A percentile compares a stretch with the other conserved stretches of the same genome.
phyloP scores from a whole-genome alignment of 2,329 filamentous ascomycete genomes.

The Verticillium dahliae region DNA sequence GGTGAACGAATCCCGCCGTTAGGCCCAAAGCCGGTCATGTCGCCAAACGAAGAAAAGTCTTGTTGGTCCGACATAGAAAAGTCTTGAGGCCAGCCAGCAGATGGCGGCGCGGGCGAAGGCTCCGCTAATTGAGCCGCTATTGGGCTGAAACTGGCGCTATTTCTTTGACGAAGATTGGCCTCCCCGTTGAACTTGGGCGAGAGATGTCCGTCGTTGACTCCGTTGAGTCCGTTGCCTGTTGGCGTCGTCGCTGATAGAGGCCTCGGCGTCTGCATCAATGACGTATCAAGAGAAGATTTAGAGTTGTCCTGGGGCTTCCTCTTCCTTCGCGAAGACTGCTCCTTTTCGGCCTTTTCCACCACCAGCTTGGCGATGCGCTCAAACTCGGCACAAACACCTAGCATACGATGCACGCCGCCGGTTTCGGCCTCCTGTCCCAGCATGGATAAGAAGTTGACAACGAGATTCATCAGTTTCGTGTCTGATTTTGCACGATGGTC shows the following conservation, averaged over 20 bases:
- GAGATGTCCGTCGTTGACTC: conserved; percentile 7
- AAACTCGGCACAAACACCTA: conserved; percentile 91
- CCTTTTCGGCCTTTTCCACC: conserved; percentile 85
- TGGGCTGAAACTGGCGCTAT: conserved; percentile 20
- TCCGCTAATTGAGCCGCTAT: conserved; percentile 31
- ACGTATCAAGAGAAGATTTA: conserved; percentile 13
- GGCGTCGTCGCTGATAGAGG: conserved; percentile 20
- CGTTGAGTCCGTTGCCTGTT: conserved; percentile 14
- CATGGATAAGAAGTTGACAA: conserved; percentile 86
- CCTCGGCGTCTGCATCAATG: conserved; percentile 20
- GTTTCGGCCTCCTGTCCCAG: conserved; percentile 86
- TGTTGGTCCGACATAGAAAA: conserved; percentile 24
- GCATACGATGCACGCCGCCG: conserved; percentile 87
- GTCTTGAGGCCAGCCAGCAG: conserved; percentile 41
- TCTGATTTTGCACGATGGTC: conserved; percentile 85
- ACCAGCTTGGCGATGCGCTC: conserved; percentile 88
- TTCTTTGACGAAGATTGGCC: conserved; percentile 6
- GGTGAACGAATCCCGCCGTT: conserved; percentile 26
- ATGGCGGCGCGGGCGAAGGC: conserved; percentile 36
- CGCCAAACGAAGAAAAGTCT: conserved; percentile 37
- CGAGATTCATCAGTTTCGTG: conserved; percentile 82
- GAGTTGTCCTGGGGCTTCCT: conserved; percentile 53
- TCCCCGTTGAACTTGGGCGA: conserved; percentile 12
- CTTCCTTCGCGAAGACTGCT: conserved; percentile 73
- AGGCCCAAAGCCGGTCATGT: conserved; percentile 36